phyloP scores from a whole-genome alignment of 1,139 yeast genomes.

The Kodamaea anthophila region DNA sequence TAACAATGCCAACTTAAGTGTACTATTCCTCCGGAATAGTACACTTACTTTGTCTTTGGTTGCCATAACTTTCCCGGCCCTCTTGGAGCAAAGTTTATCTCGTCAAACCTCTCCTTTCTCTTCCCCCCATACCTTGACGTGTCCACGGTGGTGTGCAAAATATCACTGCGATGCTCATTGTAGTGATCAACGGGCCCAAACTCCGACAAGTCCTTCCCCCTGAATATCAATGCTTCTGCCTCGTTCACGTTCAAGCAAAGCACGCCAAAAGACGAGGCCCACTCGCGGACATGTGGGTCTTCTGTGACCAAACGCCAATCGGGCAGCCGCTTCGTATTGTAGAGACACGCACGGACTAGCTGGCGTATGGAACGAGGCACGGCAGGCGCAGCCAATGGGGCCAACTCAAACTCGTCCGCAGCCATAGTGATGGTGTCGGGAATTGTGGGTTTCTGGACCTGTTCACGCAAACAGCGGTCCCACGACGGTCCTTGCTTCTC shows the following conservation, averaged over 20 bases:
- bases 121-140: slow-evolving; percentile 29
- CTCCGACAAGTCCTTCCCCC: slow-evolving; percentile 31
- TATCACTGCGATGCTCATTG: slow-evolving; percentile 27
- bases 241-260: slow-evolving; percentile 47
- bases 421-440: slow-evolving; percentile 24
- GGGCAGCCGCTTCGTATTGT: slow-evolving; percentile 24
- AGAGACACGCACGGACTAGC: slow-evolving; percentile 46
- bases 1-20: too few relatives aligned
- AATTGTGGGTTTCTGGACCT: slow-evolving; percentile 23
- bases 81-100: slow-evolving; percentile 50
- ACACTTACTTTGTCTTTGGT: slow-evolving; percentile 19
- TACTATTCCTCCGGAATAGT: background rate
- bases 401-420: slow-evolving; percentile 36
- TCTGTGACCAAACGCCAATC: slow-evolving; percentile 53
- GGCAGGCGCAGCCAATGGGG: slow-evolving; percentile 22
- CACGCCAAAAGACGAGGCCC: slow-evolving; percentile 53
- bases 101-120: slow-evolving; percentile 37
- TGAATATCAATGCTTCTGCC: slow-evolving; percentile 42
- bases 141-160: slow-evolving; percentile 34
- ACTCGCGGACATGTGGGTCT: slow-evolving; percentile 44
- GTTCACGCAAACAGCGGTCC: slow-evolving; percentile 41
- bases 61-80: slow-evolving; percentile 49
- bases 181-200: slow-evolving; percentile 10
- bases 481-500: slow-evolving; percentile 43
- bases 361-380: slow-evolving; percentile 46